phyloP scores from a whole-genome alignment of 192 early-diverging fungal species.

The Ambispora gerdemannii region DNA sequence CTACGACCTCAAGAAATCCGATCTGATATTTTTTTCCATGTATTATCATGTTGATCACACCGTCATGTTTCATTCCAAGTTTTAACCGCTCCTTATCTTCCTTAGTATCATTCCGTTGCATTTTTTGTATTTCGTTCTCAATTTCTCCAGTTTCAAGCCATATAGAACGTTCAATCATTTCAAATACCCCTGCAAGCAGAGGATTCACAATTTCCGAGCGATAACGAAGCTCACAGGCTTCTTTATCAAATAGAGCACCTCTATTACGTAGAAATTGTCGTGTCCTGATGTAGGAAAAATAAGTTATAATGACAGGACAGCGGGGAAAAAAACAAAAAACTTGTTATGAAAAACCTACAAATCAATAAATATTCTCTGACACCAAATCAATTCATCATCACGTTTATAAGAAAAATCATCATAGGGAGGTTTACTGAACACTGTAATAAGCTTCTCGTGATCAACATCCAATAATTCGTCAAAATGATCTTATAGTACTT shows the following conservation, averaged over 20 bases:
- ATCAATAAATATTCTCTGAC: constrained; percentile 20
- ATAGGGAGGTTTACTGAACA: too few species aligned
- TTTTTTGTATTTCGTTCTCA: not conserved
- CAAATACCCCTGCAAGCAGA: constrained; percentile 10
- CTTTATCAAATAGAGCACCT: constrained; percentile 20
- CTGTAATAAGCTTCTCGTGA: too few species aligned
- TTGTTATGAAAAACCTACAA: constrained; percentile 21
- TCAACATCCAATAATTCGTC: too few species aligned
- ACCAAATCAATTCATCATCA: constrained; percentile 20
- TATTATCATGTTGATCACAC: constrained; percentile 4
- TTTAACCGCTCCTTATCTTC: constrained; percentile 10
- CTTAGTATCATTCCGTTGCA: constrained; percentile 16
- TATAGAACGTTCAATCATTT: constrained; percentile 25
- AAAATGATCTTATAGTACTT: too few species aligned
- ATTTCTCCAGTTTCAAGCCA: constrained; percentile 23
- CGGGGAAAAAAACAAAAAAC: too few species aligned
- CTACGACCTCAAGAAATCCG: constrained; percentile 20
- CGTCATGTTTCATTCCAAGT: constrained; percentile 9
- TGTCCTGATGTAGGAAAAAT: constrained; percentile 18
- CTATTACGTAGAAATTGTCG: constrained; percentile 19
- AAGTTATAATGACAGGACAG: constrained; percentile 16
- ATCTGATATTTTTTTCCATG: constrained; percentile 19
- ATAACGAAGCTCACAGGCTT: constrained; percentile 15
- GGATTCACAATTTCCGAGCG: constrained; percentile 16
- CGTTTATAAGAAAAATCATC: too few species aligned